These are phyloP conservation scores for Beauveria sp. DNA, from an alignment of 2,329 filamentous ascomycete species.

Conservation along the genomic window DNA sequence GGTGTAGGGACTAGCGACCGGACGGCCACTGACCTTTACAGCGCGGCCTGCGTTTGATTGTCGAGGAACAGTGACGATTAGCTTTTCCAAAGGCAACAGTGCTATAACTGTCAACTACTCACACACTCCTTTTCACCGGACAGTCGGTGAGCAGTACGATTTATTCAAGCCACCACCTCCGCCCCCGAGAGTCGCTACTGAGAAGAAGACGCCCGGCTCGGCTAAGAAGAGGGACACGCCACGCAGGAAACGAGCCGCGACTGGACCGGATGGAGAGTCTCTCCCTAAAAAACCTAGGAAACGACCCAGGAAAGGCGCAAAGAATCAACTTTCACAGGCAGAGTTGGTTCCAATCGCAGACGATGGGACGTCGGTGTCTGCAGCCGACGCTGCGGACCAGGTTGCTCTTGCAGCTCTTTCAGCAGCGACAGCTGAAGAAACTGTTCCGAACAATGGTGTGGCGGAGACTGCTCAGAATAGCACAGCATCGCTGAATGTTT, in stretches of 20 bases:
- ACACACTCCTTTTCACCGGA: slow-evolving; percentile 49
- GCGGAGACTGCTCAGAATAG: background rate
- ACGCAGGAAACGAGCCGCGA: background rate
- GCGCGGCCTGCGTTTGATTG: slow-evolving; percentile 54
- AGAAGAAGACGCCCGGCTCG: slow-evolving; percentile 19
- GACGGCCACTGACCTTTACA: slow-evolving; percentile 18
- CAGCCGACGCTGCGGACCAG: slow-evolving; percentile 2
- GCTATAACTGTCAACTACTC: slow-evolving; percentile 46
- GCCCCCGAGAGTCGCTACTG: slow-evolving; percentile 13
- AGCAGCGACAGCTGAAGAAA: background rate
- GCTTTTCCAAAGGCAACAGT: slow-evolving; percentile 40
- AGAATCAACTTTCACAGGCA: slow-evolving; percentile 6
- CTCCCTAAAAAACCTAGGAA: background rate
- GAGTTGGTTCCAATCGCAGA: slow-evolving; percentile 5
- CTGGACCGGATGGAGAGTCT: background rate
- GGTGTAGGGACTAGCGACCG: slow-evolving; percentile 1
- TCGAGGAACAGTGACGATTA: slow-evolving; percentile 40
- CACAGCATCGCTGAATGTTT: slow-evolving; percentile 24
- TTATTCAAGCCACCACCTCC: slow-evolving; percentile 38
- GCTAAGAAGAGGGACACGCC: slow-evolving; percentile 5
- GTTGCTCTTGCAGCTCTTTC: slow-evolving; percentile 9
- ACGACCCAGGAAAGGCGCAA: background rate
- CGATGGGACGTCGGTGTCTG: background rate
- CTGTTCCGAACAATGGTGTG: background rate
- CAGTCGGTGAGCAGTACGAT: slow-evolving; percentile 42